Evolutionary conservation across 2,329 filamentous ascomycete genomes (phyloP), one percentile per base, ranked within the genome.

Genomic region (Penicillium vulpinum): DNA sequence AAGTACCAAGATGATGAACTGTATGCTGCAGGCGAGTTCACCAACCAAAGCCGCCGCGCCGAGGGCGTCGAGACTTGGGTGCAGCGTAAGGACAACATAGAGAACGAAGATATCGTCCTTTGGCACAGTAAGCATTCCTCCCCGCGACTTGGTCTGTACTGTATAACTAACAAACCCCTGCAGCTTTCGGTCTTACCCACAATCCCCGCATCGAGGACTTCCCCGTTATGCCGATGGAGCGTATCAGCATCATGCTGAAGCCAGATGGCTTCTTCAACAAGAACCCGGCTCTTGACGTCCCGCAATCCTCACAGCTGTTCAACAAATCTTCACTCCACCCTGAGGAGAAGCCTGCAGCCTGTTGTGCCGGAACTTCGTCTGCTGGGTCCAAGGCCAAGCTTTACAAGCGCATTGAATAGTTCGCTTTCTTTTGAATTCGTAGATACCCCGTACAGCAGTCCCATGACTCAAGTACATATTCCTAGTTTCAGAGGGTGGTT

Each of bases 211-310:
- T 84, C 24, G 86, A 88, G 66, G 86, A 88, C 66, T 88, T 88
- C 72, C 86, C 86, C 1, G 83, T 88, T 39, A 88, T 89, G 86
- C 86, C 86, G 0, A 81, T 80, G 64, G 86, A 88, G 68, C 71
- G 75, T 18, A 71, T 79, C 55, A 77, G 75, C 51, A 75, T 82
- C 13, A 76, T 75, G 66, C 64, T 83, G 31, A 77, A 79, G 59
- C 80, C 80, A 2, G 78, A 79, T 47, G 80, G 81, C 29, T 83
- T 83, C 69, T 82, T 81, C 62, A 75, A 76, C n/a, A 77, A 75
- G 66, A 82, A 81, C 56, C 80, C 80, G 1, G 79, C 78, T 9
- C 61, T 82, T 35, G 77, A 80, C 62, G 78, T 80, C 3, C 77
- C 78, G 9, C 73, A 72, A 31, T 77, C 75, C 9, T 64, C 67